Evolutionary conservation across 2,329 filamentous ascomycete genomes (phyloP).

Genomic region (Colletotrichum theobromicola): DNA sequence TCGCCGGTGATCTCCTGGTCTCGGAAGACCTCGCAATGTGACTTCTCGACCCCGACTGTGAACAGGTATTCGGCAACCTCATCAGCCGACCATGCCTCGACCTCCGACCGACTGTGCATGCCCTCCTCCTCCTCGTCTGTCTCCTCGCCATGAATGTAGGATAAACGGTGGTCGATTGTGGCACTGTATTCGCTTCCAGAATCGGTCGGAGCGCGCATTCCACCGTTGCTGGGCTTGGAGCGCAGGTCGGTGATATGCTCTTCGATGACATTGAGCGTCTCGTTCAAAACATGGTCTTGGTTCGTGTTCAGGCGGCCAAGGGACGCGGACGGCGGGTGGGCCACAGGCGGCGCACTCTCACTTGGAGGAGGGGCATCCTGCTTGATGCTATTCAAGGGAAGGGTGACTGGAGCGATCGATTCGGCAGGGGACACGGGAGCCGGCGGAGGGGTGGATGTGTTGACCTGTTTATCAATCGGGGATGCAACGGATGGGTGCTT

Average conservation of each 20-base stretch:
- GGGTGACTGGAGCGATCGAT: slow-evolving; percentile 36
- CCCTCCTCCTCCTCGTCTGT: slow-evolving; percentile 90
- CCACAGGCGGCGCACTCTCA: slow-evolving; percentile 42
- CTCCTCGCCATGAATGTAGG: slow-evolving; percentile 92
- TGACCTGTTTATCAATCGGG: neutral
- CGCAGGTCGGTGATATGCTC: slow-evolving; percentile 92
- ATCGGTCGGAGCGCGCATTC: slow-evolving; percentile 66
- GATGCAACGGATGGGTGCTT: slow-evolving; percentile 17
- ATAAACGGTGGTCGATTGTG: slow-evolving; percentile 76
- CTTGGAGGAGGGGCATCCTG: slow-evolving; percentile 29
- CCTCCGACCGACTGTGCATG: slow-evolving; percentile 72
- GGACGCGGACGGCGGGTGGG: slow-evolving; percentile 17
- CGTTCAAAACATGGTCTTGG: slow-evolving; percentile 81
- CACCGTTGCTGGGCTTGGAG: slow-evolving; percentile 57
- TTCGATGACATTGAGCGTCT: slow-evolving; percentile 94
- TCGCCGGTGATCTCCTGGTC: slow-evolving; percentile 97
- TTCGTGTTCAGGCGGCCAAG: slow-evolving; percentile 47
- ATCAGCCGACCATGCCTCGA: slow-evolving; percentile 78
- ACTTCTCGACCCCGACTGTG: slow-evolving; percentile 81
- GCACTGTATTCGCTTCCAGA: slow-evolving; percentile 92
- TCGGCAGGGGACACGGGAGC: slow-evolving; percentile 31
- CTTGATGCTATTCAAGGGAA: slow-evolving; percentile 49
- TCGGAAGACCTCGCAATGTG: slow-evolving; percentile 91
- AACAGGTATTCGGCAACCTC: slow-evolving; percentile 91
- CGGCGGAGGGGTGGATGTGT: slow-evolving; percentile 13